phyloP scores from a whole-genome alignment of 2,329 filamentous ascomycete species.

The Exophiala alcalophila region DNA sequence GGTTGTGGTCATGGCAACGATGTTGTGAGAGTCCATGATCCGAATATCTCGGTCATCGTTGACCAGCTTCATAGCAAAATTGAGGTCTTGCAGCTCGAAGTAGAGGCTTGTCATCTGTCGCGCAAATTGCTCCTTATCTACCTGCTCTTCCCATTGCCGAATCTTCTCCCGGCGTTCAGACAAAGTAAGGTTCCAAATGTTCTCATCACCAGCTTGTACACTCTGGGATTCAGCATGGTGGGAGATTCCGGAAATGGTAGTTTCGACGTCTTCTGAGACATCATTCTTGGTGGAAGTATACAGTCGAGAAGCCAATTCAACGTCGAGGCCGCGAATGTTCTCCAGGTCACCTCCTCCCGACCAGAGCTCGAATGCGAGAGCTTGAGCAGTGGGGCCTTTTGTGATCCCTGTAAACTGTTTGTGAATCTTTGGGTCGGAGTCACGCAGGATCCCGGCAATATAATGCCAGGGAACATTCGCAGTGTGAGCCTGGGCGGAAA shows the following conservation, averaged over 20 bases:
- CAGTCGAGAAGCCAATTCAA: slow-evolving; percentile 27
- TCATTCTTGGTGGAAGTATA: slow-evolving; percentile 1
- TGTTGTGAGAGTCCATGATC: slow-evolving; percentile 29
- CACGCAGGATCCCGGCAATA: slow-evolving; percentile 13
- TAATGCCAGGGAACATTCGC: slow-evolving; percentile 20
- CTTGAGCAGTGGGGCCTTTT: slow-evolving; percentile 11
- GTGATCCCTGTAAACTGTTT: slow-evolving; percentile 19
- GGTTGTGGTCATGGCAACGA: slow-evolving; percentile 36
- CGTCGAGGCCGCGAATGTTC: slow-evolving; percentile 28
- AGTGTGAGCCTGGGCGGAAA: slow-evolving; percentile 15
- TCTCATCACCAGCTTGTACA: slow-evolving; percentile 13
- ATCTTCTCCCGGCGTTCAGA: slow-evolving; percentile 22
- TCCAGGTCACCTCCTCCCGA: slow-evolving; percentile 31
- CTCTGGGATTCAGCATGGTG: slow-evolving; percentile 14
- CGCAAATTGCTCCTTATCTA: slow-evolving; percentile 19
- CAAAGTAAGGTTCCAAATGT: slow-evolving; percentile 25
- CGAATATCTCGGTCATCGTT: slow-evolving; percentile 23
- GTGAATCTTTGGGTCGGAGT: slow-evolving; percentile 15
- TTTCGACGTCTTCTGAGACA: slow-evolving; percentile 10
- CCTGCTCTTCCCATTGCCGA: slow-evolving; percentile 22
- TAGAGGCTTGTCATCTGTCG: slow-evolving; percentile 13
- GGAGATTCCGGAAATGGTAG: slow-evolving; percentile 17
- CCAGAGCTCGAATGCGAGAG: slow-evolving; percentile 33
- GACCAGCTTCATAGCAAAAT: slow-evolving; percentile 27
- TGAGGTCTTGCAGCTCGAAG: slow-evolving; percentile 10